Evolutionary conservation across 768 basidiomycete species (phyloP).

Genomic region (Hericium erinaceus): DNA sequence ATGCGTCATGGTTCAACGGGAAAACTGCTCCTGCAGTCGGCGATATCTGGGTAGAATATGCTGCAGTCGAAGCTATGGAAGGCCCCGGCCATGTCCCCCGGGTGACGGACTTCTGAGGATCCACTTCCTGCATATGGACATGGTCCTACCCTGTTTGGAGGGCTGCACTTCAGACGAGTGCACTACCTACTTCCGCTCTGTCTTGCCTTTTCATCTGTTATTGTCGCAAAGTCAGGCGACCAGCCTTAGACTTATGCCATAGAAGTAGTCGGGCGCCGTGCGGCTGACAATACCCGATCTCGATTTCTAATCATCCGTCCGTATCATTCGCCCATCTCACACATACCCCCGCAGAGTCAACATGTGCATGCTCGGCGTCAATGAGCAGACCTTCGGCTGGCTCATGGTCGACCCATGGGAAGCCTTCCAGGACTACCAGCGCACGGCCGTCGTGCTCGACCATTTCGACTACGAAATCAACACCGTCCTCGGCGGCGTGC

Average conservation of each 20-base stretch:
- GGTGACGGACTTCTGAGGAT: too few relatives aligned
- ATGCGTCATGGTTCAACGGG: background rate
- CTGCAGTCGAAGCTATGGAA: too few relatives aligned
- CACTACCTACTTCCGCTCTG: too few relatives aligned
- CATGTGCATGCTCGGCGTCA: constrained; percentile 76
- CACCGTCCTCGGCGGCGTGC: constrained; percentile 68
- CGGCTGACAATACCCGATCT: too few relatives aligned
- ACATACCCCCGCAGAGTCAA: constrained; percentile 44
- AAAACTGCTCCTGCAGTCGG: background rate
- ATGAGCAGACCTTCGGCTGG: constrained; percentile 87
- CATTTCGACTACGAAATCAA: constrained; percentile 97
- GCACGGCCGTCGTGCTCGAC: constrained; percentile 94
- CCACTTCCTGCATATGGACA: too few relatives aligned
- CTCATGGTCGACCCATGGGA: constrained; percentile 99
- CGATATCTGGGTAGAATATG: background rate
- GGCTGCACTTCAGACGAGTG: too few relatives aligned
- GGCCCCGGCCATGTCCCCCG: too few relatives aligned
- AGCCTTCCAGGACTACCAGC: constrained; percentile 88
- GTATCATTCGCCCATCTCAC: background rate
- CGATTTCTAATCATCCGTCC: background rate
- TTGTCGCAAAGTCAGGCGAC: too few relatives aligned
- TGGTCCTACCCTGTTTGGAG: too few relatives aligned
- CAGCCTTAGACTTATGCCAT: too few relatives aligned
- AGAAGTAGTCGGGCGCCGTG: too few relatives aligned
- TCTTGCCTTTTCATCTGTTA: too few relatives aligned